These are phyloP conservation scores for Trifolium repens DNA, from an alignment of 306 rosid species.

Conservation along the genomic window DNA sequence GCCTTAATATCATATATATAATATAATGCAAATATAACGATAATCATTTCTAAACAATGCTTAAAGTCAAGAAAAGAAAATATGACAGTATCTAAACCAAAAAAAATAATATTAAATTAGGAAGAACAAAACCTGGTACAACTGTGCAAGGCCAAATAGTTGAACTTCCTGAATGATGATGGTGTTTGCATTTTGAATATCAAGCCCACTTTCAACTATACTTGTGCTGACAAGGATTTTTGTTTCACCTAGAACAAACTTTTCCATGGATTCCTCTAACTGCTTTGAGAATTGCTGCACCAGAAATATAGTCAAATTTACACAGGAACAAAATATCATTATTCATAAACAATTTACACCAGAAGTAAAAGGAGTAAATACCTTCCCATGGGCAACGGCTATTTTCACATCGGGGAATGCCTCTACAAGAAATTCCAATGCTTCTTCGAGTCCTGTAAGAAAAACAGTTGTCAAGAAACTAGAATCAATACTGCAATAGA, in stretches of 20 bases:
- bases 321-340: conserved; percentile 34
- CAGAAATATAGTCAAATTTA: conserved; percentile 33
- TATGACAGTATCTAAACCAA: conserved; percentile 14
- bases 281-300: conserved; percentile 87
- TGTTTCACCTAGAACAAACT: conserved; percentile 78
- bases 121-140: conserved; percentile 81
- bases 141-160: conserved; percentile 94
- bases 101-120: conserved; percentile 26
- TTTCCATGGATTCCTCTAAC: conserved; percentile 95
- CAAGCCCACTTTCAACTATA: conserved; percentile 98
- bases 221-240: conserved; percentile 85
- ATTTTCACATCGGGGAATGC: conserved; percentile 80
- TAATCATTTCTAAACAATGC: not conserved
- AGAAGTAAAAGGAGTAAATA: conserved; percentile 45
- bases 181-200: conserved; percentile 98
- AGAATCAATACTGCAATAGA: conserved; percentile 35
- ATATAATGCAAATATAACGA: conserved; percentile 7
- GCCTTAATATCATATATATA: not conserved
- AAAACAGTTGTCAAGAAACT: conserved; percentile 39
- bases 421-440: conserved; percentile 75
- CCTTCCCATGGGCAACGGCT: conserved; percentile 97
- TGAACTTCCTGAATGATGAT: conserved; percentile 96
- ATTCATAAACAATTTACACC: conserved; percentile 1
- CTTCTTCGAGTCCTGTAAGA: conserved; percentile 87
- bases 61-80: conserved; percentile 23